Evolutionary conservation across 176 grass and related monocot species (phyloP).

Genomic region (Poa annua): DNA sequence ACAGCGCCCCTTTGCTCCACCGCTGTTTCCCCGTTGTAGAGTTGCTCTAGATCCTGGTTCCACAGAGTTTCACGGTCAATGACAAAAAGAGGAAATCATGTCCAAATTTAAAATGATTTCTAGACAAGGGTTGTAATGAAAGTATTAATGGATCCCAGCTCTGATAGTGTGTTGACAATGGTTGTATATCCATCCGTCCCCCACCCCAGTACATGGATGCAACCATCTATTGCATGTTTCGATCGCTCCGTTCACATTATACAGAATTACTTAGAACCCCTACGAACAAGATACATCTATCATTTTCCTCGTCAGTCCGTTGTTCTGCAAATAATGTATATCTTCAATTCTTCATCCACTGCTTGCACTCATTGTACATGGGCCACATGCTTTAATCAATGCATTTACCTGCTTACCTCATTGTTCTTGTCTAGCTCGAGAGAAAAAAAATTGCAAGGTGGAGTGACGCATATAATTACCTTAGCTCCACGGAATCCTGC

Average conservation of each 20-base stretch:
- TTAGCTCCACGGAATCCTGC: constrained; percentile 17
- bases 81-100: not conserved
- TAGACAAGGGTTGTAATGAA: not conserved
- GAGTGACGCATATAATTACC: not conserved
- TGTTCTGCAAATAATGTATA: no score
- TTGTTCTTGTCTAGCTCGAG: not conserved
- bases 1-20: not conserved
- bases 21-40: not conserved
- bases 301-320: no score
- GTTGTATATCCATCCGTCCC: no score
- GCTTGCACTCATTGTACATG: no score
- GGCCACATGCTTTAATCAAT: no score
- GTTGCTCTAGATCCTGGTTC: not conserved
- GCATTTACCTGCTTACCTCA: not conserved
- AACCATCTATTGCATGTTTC: not conserved
- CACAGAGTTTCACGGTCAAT: not conserved
- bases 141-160: not conserved
- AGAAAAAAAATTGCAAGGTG: not conserved
- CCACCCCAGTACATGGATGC: no score
- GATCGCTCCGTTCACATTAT: not conserved
- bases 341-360: no score
- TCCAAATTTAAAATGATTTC: not conserved
- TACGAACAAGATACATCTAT: no score
- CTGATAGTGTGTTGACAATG: no score
- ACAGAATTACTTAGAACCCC: no score